Evolutionary conservation across 805 yeast genomes (phyloP).

Genomic region (Wickerhamomyces bisporus): DNA sequence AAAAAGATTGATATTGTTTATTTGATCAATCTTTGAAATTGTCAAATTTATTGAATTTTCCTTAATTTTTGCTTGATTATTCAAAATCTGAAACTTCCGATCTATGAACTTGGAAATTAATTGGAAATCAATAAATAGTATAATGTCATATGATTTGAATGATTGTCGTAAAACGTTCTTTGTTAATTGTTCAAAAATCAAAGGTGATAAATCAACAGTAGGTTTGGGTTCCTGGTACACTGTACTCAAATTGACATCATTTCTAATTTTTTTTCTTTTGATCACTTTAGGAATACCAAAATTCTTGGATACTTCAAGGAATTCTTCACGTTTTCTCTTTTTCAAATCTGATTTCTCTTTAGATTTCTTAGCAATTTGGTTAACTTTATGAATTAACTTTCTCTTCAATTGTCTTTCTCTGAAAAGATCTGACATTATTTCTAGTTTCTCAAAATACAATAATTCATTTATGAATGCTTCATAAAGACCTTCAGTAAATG

Average conservation of each 20-base stretch:
- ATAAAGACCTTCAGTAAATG: conserved; percentile 47
- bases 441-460: conserved; percentile 37
- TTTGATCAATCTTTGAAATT: conserved; percentile 21
- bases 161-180: conserved; percentile 4
- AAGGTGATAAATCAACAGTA: conserved; percentile 19
- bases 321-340: conserved; percentile 37
- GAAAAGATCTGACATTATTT: conserved; percentile 40
- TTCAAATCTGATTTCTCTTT: conserved; percentile 24
- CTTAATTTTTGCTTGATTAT: conserved; percentile 3
- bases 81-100: conserved; percentile 26
- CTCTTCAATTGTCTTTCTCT: conserved; percentile 29
- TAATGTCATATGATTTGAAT: conserved; percentile 5
- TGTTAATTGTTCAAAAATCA: conserved; percentile 18
- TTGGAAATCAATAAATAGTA: conserved; percentile 16
- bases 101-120: conserved; percentile 29
- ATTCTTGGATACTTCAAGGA: conserved; percentile 26
- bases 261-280: conserved; percentile 18
- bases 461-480: conserved; percentile 59
- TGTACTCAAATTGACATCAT: not conserved
- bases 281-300: conserved; percentile 29
- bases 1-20: conserved; percentile 19
- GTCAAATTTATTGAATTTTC: conserved; percentile 8
- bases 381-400: conserved; percentile 29
- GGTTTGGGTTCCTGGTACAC: conserved; percentile 1
- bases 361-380: conserved; percentile 21